These are phyloP conservation scores for Solanum arcanum DNA, from an alignment of 257 asterid genomes.

Conservation along the genomic window DNA sequence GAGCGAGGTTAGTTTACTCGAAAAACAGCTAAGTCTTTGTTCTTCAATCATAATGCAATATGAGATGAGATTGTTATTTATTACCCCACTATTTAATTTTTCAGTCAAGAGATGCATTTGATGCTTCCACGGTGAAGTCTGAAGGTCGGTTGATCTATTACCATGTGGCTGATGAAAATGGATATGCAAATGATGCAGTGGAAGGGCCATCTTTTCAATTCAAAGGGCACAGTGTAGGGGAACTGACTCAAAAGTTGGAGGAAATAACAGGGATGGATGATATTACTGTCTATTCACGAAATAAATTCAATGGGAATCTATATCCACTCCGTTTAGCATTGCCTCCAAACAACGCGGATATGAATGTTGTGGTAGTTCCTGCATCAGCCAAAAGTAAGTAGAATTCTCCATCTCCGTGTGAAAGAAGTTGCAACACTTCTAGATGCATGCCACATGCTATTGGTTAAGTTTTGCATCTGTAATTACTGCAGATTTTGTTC, in stretches of 20 bases:
- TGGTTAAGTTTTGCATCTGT: not conserved
- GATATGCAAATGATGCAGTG: slow-evolving; percentile 53
- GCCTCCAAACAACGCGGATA: slow-evolving; percentile 75
- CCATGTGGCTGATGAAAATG: slow-evolving; percentile 51
- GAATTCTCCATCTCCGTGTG: not conserved
- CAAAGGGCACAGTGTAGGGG: slow-evolving; percentile 52
- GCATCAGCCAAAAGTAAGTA: slow-evolving; percentile 43
- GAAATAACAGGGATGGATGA: slow-evolving; percentile 54
- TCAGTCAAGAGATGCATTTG: slow-evolving; percentile 62
- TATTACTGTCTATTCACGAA: slow-evolving; percentile 51
- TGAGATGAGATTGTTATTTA: not conserved
- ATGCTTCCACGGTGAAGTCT: slow-evolving; percentile 35
- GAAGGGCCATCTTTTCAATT: slow-evolving; percentile 55
- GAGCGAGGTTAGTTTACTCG: slow-evolving; percentile 10
- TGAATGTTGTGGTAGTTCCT: slow-evolving; percentile 67
- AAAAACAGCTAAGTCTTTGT: not conserved
- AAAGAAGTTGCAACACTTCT: not conserved
- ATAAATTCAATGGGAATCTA: slow-evolving; percentile 74
- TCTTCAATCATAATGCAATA: not conserved
- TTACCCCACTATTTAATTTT: not conserved
- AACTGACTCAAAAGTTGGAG: slow-evolving; percentile 45
- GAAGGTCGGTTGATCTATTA: slow-evolving; percentile 69
- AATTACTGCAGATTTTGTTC: not conserved
- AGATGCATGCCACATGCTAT: not conserved
- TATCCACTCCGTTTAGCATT: slow-evolving; percentile 85